Evolutionary conservation across 2,329 filamentous ascomycete genomes (phyloP), one percentile per base, ranked within the genome.

Genomic region (Daldinia eschscholtzii): DNA sequence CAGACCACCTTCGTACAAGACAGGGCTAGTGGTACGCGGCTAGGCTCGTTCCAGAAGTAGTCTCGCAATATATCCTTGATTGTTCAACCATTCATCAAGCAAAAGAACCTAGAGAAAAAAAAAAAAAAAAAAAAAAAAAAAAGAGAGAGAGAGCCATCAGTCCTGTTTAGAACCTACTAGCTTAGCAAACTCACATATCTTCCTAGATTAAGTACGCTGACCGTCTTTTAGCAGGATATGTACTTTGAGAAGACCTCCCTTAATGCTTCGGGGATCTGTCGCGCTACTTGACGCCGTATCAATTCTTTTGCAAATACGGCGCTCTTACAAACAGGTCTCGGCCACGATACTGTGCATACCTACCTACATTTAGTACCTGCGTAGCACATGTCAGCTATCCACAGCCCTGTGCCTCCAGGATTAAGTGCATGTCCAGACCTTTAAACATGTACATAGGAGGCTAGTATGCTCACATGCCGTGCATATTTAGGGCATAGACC

Each of bases 381-480:
- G 48, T 57, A 61, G 57, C 44, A 56, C 59, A 64, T 67, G 64
- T 70, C 70, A 70, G 67, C 67, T 67, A 70, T 64, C 61, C 67
- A 70, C 62, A 65, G 50, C 57, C 69, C 33, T 70, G 60, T 62
- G 44, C 57, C 42, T 28, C 57, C 44, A 62, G 63, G 65, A 44
- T 39, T 48, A 68, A 61, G 61, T 57, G 57, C 62, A 58, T 59
- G 23, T 70, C 56, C 39, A 61, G 57, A 55, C 55, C 59, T 59
- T 59, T 59, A 65, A 46, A 57, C 39, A 59, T 64, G 55, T 57
- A 62, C 30, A 59, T 48, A 42, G 18, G 57, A 60, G 37, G n/a
- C 58, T 63, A 58, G 42, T 61, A 61, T 61, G 68, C 57, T 71
- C 70, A 71, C 68, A 71, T 72, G 70, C 64, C 65, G 65, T 71